Percentiles rank a stretch among this genome's conserved stretches.
Conservation (phyloP, 2,329 filamentous ascomycete genomes). For the Periglandula ipomoeae region DNA sequence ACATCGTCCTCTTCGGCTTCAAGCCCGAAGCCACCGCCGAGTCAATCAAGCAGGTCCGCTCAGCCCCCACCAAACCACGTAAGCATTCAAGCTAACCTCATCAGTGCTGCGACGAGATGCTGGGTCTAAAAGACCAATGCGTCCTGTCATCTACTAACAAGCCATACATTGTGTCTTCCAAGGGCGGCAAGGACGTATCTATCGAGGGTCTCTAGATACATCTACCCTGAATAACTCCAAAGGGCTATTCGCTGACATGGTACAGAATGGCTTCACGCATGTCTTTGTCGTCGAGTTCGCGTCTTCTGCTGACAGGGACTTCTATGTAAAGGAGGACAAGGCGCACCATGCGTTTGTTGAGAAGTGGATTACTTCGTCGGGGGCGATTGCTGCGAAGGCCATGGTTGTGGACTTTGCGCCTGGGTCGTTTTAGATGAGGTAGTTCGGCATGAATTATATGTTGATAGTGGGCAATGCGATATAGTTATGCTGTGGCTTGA, state of each 20-base stretch:
- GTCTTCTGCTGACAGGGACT: slow-evolving; percentile 53
- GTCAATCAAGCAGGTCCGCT: slow-evolving; percentile 5
- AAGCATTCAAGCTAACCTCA: background rate
- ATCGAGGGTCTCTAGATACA: slow-evolving; percentile 50
- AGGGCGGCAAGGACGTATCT: slow-evolving; percentile 54
- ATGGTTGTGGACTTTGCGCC: slow-evolving; percentile 52
- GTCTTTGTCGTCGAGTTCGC: slow-evolving; percentile 61
- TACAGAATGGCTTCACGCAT: slow-evolving; percentile 55
- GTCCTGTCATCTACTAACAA: slow-evolving; percentile 48
- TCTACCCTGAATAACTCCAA: too few species aligned
- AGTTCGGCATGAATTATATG: too few species aligned
- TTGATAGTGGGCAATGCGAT: too few species aligned
- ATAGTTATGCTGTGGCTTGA: too few species aligned
- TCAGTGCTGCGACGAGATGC: slow-evolving; percentile 23
- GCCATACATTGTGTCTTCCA: slow-evolving; percentile 50
- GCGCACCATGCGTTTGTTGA: slow-evolving; percentile 52
- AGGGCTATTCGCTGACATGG: too few species aligned
- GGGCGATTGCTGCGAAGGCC: slow-evolving; percentile 25
- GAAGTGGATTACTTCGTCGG: slow-evolving; percentile 25
- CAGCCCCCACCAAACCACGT: background rate
- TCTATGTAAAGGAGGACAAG: slow-evolving; percentile 58
- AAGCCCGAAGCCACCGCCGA: slow-evolving; percentile 2
- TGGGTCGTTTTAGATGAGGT: slow-evolving; percentile 20
- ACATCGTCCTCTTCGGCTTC: slow-evolving; percentile 8
- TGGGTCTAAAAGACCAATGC: slow-evolving; percentile 49